Evolutionary conservation across 495 filamentous ascomycete genomes (phyloP).

Genomic region (Parachaetomium inaequale): DNA sequence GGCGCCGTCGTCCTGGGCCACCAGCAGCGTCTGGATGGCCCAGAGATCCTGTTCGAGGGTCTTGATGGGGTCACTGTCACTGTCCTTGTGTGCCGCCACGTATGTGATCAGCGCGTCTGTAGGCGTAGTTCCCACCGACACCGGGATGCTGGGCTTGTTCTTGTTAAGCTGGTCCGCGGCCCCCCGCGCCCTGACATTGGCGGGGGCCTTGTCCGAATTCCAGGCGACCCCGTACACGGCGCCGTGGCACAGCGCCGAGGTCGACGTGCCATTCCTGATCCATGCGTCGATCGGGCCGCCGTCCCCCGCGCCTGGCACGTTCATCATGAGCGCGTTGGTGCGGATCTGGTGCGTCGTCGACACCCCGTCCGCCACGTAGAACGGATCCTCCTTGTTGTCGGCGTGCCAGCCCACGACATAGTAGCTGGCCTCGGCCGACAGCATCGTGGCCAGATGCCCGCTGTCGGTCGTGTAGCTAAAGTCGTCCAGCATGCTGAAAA

Average conservation of each 20-base stretch:
- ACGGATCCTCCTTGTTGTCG: neutral
- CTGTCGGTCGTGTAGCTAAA: conserved; percentile 31
- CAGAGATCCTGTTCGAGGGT: conserved; percentile 26
- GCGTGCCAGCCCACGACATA: conserved; percentile 53
- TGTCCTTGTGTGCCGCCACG: conserved; percentile 19
- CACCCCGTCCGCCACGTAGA: neutral
- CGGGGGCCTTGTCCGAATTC: too few species aligned
- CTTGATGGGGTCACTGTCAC: neutral
- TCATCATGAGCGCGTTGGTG: too few species aligned
- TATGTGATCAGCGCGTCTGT: conserved; percentile 46
- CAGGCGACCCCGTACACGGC: conserved; percentile 47
- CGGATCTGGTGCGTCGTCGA: neutral
- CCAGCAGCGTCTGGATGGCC: conserved; percentile 28
- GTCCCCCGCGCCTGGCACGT: too few species aligned
- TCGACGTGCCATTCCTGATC: too few species aligned
- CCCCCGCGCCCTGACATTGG: conserved; percentile 17
- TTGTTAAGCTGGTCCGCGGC: too few species aligned
- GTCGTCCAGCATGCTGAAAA: conserved; percentile 49
- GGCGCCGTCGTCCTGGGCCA: conserved; percentile 34
- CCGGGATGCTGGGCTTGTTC: conserved; percentile 5
- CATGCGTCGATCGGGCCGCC: too few species aligned
- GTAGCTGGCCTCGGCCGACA: conserved; percentile 47
- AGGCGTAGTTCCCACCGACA: conserved; percentile 47
- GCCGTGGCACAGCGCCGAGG: conserved; percentile 38
- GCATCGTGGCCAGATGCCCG: neutral